Conservation (phyloP, 805 yeast species). For the Yamadazyma nakazawae region DNA sequence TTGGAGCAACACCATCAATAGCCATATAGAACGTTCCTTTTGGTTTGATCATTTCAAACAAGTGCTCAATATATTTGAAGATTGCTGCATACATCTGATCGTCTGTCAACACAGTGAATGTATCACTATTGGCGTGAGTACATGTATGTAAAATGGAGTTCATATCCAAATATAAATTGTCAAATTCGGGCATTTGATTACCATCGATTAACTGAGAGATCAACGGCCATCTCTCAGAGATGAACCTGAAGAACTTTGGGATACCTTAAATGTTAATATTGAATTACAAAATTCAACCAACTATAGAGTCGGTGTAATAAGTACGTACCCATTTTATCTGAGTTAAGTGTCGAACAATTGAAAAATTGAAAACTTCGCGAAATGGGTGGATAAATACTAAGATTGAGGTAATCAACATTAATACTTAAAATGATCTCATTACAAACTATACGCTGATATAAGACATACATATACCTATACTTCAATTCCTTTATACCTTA, state of each 20-base stretch:
- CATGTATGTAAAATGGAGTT: slow-evolving; percentile 92
- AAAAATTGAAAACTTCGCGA: slow-evolving; percentile 5
- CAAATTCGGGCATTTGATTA: slow-evolving; percentile 86
- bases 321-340: slow-evolving; percentile 9
- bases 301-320: not conserved
- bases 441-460: not conserved
- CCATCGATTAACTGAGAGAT: slow-evolving; percentile 78
- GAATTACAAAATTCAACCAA: not conserved
- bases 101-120: slow-evolving; percentile 67
- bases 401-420: too few relatives aligned
- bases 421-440: not conserved
- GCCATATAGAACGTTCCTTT: slow-evolving; percentile 90
- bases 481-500: not conserved
- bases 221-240: slow-evolving; percentile 98
- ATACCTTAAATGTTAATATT: slow-evolving; percentile 53
- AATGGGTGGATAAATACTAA: not conserved
- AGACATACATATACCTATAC: not conserved
- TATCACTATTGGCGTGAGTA: slow-evolving; percentile 77
- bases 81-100: slow-evolving; percentile 92
- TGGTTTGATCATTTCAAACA: slow-evolving; percentile 85
- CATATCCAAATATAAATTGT: slow-evolving; percentile 94
- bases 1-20: slow-evolving; percentile 97
- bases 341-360: slow-evolving; percentile 3
- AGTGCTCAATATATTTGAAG: slow-evolving; percentile 90
- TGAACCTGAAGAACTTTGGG: slow-evolving; percentile 94